Base-by-base conservation (phyloP, 257 asterid genomes). In the Plantago elongata region DNA sequence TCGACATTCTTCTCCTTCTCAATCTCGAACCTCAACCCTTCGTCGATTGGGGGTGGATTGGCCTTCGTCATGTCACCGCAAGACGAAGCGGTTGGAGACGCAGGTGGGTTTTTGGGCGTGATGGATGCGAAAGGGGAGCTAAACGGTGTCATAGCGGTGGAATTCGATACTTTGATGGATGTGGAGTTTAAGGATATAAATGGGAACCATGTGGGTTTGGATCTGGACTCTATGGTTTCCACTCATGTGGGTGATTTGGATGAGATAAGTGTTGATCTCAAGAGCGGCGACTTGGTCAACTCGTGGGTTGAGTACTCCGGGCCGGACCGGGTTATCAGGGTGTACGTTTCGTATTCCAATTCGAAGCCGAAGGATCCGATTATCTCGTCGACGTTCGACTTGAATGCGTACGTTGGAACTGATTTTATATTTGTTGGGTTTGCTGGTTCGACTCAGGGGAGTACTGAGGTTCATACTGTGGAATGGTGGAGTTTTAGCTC, bases 401-500 rank as follows among this genome's bases (percentile, higher is more conserved):
- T 88, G 27, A 66, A 51, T 34, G 84, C 78, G 29, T 81, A 85
- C 51, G 17, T 78, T 7, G 74, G 63, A 37, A 71, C 73, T 45
- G 96, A 88, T 66, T 81, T 78, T 72, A 83, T 81, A 90, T 88
- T 79, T 37, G 93, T 85, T 16, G 96, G 96, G 18, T 83, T 88
- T 59, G 62, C 86, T 47, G 95, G 85, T 59, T 85, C 96, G 16
- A 88, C 96, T 55, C 96, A 88, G 74, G 96, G 96, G 54, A 88
- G 96, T 60, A 88, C 96, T 0, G 96, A 88, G 73, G 71, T 70
- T 42, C 96, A 88, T 68, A 75, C 73, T 65, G 77, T 88, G 16
- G 86, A 80, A 15, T 85, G 95, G 96, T 88, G 96, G 96, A 88
- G 93, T 62, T 88, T 88, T 67, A 73, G 68, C 55, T 85, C 96